Percentiles rank a stretch among this genome's conserved stretches.
phyloP scores from a whole-genome alignment of 176 grass and related monocot genomes.

The Rhynchospora pubera region DNA sequence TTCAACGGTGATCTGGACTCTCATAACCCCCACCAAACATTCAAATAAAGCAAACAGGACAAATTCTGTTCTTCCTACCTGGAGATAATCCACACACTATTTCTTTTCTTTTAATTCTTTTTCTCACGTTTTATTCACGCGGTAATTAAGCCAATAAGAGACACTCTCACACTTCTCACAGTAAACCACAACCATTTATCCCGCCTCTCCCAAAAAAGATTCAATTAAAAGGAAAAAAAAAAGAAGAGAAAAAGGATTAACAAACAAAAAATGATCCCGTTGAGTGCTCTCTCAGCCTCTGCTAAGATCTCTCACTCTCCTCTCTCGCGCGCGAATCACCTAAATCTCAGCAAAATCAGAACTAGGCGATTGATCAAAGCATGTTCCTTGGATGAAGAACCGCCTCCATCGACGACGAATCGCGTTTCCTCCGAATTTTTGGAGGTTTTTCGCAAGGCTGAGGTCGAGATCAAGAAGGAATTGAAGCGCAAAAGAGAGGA shows the following conservation, averaged over 20 bases:
- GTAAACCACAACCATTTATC: not conserved
- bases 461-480: not conserved
- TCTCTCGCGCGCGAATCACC: not conserved
- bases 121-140: not conserved
- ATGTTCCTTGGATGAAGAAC: constrained; percentile 14
- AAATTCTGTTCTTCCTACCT: not conserved
- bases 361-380: not conserved
- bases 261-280: not conserved
- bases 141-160: not conserved
- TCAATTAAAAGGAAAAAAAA: not conserved
- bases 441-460: not conserved
- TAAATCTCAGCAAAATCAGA: not conserved
- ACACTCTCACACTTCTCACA: not conserved
- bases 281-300: not conserved
- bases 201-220: not conserved
- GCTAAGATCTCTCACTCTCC: not conserved
- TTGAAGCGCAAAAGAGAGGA: constrained; percentile 10
- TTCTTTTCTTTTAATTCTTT: not conserved
- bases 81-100: not conserved
- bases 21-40: not conserved
- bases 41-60: not conserved
- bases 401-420: not conserved
- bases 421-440: not conserved
- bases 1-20: not conserved
- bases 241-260: not conserved